Conservation (phyloP, 2,329 filamentous ascomycete genomes). For the Phyllosticta citrichinensis region DNA sequence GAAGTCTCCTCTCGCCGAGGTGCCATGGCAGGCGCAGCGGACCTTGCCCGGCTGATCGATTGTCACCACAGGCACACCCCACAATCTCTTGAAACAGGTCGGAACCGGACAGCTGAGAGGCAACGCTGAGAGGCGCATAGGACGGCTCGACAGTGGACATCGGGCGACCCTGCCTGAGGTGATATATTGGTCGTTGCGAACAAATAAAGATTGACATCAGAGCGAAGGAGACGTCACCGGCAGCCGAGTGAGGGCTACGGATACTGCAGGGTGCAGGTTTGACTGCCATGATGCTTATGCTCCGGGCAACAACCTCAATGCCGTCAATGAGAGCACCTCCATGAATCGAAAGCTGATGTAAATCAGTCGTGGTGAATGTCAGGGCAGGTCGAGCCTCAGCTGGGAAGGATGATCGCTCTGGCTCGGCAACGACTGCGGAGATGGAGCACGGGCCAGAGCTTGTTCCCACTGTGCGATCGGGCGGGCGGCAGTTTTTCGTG, state of each 20-base stretch:
- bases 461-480: neutral
- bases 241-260: neutral
- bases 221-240: neutral
- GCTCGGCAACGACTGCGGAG: neutral
- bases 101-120: neutral
- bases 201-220: neutral
- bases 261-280: neutral
- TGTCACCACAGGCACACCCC: neutral
- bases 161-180: neutral
- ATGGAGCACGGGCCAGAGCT: conserved; percentile 7
- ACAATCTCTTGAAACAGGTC: neutral
- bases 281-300: no score
- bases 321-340: no score
- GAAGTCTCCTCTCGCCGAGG: neutral
- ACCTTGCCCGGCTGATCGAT: neutral
- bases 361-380: neutral
- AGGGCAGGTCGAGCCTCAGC: neutral
- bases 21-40: neutral
- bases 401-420: neutral
- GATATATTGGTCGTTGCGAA: neutral
- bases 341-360: neutral
- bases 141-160: neutral
- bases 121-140: neutral
- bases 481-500: neutral
- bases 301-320: no score